A percentile compares a stretch with the other conserved stretches of the same genome.
phyloP scores from a whole-genome alignment of 1,284 basidiomycete genomes.

The Cryptococcus sp. region DNA sequence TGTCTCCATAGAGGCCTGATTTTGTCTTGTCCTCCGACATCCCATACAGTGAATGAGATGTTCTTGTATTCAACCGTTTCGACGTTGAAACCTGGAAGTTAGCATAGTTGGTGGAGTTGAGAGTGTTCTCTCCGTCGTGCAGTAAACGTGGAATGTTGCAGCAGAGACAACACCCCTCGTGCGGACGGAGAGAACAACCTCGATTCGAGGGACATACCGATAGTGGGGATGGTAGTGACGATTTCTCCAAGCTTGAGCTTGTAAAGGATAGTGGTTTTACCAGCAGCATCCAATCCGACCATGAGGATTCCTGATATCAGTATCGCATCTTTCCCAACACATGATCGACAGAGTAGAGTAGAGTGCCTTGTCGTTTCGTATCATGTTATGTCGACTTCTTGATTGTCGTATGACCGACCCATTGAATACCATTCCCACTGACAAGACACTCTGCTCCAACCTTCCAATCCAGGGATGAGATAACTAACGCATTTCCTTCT shows the following conservation, averaged over 20 bases:
- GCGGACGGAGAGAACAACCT: too few relatives aligned
- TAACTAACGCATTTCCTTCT: constrained; percentile 97
- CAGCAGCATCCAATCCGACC: constrained; percentile 94
- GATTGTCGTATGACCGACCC: too few relatives aligned
- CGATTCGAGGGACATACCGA: constrained; percentile 60
- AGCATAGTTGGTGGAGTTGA: neutral
- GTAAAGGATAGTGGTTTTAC: constrained; percentile 97
- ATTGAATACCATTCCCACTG: too few relatives aligned
- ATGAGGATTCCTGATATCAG: constrained; percentile 55
- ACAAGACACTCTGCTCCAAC: too few relatives aligned
- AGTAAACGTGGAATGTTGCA: too few relatives aligned
- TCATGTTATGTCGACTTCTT: too few relatives aligned
- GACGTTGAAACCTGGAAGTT: constrained; percentile 81
- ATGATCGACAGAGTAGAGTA: too few relatives aligned
- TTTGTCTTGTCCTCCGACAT: constrained; percentile 84
- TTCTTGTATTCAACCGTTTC: constrained; percentile 93
- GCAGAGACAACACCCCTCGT: too few relatives aligned
- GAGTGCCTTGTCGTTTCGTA: too few relatives aligned
- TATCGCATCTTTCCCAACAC: too few relatives aligned
- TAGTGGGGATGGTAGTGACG: constrained; percentile 98
- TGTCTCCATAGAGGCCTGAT: constrained; percentile 95
- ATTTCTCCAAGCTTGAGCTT: constrained; percentile 98
- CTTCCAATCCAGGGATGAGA: neutral
- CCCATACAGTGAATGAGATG: constrained; percentile 87
- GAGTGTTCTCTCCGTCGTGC: too few relatives aligned